Evolutionary conservation across 306 rosid genomes (phyloP), one percentile per base, ranked within the genome.

Genomic region (Mucuna pruriens): DNA sequence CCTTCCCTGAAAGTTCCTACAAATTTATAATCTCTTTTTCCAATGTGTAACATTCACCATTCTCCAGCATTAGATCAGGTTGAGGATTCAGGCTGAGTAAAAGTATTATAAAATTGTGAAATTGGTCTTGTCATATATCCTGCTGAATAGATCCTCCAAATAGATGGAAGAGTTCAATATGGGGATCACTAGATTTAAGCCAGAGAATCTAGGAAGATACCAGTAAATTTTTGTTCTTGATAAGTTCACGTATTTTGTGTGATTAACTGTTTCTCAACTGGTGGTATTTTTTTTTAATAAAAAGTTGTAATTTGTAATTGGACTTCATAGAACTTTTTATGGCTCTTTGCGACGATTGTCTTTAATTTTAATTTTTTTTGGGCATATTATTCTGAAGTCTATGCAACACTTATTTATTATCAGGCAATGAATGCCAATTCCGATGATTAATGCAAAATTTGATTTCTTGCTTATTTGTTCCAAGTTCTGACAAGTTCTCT

Each of bases 401-500:
- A 49, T 58, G 58, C 73, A 45, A 77, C 23, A 55, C 39, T 67
- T 60, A 39, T 75, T 15, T 69, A 45, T 39, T 45, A 55, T 46
- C 26, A 16, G 65, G 71, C 68, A 67, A 62, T 68, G 67, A 26
- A 23, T 45, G 11, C 57, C 42, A 39, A 19, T 62, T 84, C 70
- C 64, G 40, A 66, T 17, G 71, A 11, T 60, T 46, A 38, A 23
- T 58, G 45, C 68, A 15, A 72, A 71, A 16, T 58, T 78, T 64
- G 39, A 55, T 61, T 45, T 55, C 19, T 74, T 75, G 68, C 38
- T 29, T 26, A 66, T 75, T 31, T 64, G 45, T 67, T 70, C 16
- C 17, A 57, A 70, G 26, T 48, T 61, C 33, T 84, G 61, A 87
- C 42, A 3, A 51, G 31, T 20, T 22, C 48, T 84, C 29, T 58